Percentiles rank a stretch among this genome's conserved stretches.
Conservation (phyloP, 257 asterid species). For the Solanum lignicaule region DNA sequence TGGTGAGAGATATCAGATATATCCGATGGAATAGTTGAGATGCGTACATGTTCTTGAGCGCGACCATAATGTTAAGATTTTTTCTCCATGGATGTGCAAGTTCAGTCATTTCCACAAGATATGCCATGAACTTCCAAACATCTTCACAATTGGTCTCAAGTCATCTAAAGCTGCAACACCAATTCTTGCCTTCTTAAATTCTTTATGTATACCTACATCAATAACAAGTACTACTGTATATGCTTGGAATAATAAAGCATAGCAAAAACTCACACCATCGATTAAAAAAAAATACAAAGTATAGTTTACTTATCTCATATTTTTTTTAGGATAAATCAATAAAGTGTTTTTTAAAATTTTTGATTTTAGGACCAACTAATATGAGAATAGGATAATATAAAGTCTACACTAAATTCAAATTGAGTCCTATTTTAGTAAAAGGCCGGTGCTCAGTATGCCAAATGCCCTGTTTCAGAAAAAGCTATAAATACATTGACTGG, state of each 20-base stretch:
- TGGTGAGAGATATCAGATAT: not conserved
- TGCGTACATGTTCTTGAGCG: not conserved
- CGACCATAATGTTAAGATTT: not conserved
- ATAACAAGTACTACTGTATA: not conserved
- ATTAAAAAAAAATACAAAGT: not conserved
- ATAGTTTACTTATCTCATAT: too few relatives aligned
- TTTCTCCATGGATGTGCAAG: not conserved
- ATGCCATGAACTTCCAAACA: not conserved
- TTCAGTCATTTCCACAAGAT: not conserved
- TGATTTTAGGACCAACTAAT: too few relatives aligned
- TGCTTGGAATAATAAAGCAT: not conserved
- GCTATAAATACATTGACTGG: conserved; percentile 1
- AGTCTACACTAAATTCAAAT: not conserved
- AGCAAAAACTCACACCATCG: not conserved
- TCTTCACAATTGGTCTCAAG: not conserved
- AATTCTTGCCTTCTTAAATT: not conserved
- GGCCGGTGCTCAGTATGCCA: not conserved
- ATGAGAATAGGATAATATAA: too few relatives aligned
- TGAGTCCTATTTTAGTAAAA: not conserved
- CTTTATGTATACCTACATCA: not conserved
- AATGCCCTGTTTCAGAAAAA: not conserved
- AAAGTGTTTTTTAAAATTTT: rapidly evolving
- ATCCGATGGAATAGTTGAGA: not conserved
- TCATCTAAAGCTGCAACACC: not conserved
- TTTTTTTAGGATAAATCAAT: too few relatives aligned